Base-by-base conservation (phyloP, 257 asterid species). In the Verbascum thapsus region DNA sequence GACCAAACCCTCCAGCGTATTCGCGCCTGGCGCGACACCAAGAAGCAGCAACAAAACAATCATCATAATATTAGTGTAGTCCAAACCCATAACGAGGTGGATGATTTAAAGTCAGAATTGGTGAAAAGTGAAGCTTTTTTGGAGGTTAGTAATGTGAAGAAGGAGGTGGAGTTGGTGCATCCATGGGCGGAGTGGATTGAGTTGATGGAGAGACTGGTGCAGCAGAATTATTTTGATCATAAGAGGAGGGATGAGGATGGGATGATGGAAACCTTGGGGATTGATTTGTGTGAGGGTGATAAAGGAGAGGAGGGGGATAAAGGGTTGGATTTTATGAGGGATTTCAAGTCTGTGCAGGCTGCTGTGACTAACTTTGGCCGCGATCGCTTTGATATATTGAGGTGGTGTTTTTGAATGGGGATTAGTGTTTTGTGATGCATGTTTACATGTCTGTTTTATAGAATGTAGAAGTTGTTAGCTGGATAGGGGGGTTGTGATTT, bases 131-230 rank as follows among this genome's bases (percentile, higher is more conserved):
- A 64, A 47, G 72, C 26, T 15, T 67, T 76, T 35, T 35, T 80
- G 81, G 74, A 50, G 63, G 63, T 58, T 53, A 55, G 50, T 49
- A 67, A 56, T 45, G 65, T 32, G 58, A 80, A 80, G 67, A 76
- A 68, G 79, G 80, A 78, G 68, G 86, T 91, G 77, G 95, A 86
- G 74, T 60, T 88, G 72, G 91, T 83, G 60, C 98, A 92, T 71
- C 98, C 96, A 0, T 92, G 97, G 98, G 75, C 92, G 7, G 98
- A 92, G 80, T 88, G 98, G 98, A 66, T 92, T 38, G 96, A 82
- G 79, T 63, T 92, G 67, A 83, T 88, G 96, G 97, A 87, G 88
- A 84, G 96, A 75, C 78, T 92, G 45, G 79, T 92, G 70, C 85
- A 87, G 83, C 98, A 86, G 80, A 92, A 92, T 75, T 92, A 92